Base-by-base conservation (phyloP, 257 asterid genomes). In the Leonotis leonurus region DNA sequence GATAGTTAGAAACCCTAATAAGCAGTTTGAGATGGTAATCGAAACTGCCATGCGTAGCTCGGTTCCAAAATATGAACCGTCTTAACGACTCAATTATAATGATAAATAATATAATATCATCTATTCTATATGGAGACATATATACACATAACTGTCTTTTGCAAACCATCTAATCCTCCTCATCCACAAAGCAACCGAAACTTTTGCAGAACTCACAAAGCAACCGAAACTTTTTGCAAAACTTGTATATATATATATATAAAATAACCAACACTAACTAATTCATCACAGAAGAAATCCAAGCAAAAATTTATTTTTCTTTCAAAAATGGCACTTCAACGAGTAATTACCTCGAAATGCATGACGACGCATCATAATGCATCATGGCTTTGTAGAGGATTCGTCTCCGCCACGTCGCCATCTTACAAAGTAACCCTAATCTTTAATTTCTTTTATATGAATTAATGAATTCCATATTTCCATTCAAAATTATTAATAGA, bases 391-490 rank as follows among this genome's bases (percentile, higher is more conserved):
- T 71, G 51, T 44, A 70, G 86, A 54, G 76, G 79, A n/a, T 84
- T 80, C 37, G 80, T 82, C 53, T 70, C 80, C 5, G 70, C 81
- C 35, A 84, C 88, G 2, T 46, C 71, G 55, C 88, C 85, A 13
- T 78, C 77, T 9, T 67, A 70, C 26, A 68, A 69, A 62, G 95
- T 87, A 56, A 75, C 83, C 57, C 46, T n/a, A n/a, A n/a, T n/a
- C n/a, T n/a, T n/a, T n/a, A n/a, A n/a, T n/a, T n/a, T n/a, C n/a
- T n/a, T n/a, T n/a, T n/a, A n/a, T n/a, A n/a, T n/a, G n/a, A n/a
- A n/a, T n/a, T n/a, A n/a, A n/a, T n/a, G n/a, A n/a, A n/a, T n/a
- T n/a, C n/a, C n/a, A n/a, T n/a, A n/a, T n/a, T n/a, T n/a, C n/a
- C n/a, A n/a, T n/a, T n/a, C n/a, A n/a, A n/a, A n/a, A n/a, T 52